Base-by-base conservation (phyloP, 164 flowering plant species). In the Nelumbo lutea region DNA sequence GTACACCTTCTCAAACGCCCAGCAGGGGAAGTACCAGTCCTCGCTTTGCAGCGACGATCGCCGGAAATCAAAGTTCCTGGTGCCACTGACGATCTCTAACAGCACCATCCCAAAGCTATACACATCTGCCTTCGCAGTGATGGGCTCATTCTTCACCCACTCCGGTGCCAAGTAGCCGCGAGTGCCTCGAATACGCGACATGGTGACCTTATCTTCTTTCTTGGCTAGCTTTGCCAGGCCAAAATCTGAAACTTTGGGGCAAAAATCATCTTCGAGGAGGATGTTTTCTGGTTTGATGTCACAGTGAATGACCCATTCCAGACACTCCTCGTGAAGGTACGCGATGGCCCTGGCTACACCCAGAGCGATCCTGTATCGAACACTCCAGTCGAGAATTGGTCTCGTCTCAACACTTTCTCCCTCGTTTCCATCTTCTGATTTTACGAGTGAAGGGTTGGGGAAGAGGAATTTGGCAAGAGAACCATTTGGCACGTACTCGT, bases 121-220 rank as follows among this genome's bases (percentile, higher is more conserved):
- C 66, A 87, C 91, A 64, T 87, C 91, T 0, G 89, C 87, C 61
- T 87, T 87, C 1, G 89, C 62, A 0, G 91, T 85, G 42, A 87
- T 84, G 7, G 76, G 76, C 45, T 83, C 85, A 42, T 61, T 60
- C 14, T 69, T 79, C 2, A 70, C 62, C 86, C 88, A 85, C 61
- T 87, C 91, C 0, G 91, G 91, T 9, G 89, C 91, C 84, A 87
- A 70, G 79, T 87, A 87, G 56, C 91, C 91, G 0, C 81, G 83
- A 7, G 91, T 87, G 1, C 91, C 91, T 1, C 14, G 13, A 4
- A 53, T 53, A 3, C 57, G 57, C 14, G 57, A 53, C 57, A 53
- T 53, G n/a, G 57, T 15, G 1, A 53, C 57, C 4, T 53, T 53
- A 4, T 53, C 57, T 53, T 53, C 57, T 15, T 53, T 4, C 69